These are phyloP conservation scores for Rhizopus stolonifer DNA, from an alignment of 371 early-diverging fungal species.

Conservation along the genomic window DNA sequence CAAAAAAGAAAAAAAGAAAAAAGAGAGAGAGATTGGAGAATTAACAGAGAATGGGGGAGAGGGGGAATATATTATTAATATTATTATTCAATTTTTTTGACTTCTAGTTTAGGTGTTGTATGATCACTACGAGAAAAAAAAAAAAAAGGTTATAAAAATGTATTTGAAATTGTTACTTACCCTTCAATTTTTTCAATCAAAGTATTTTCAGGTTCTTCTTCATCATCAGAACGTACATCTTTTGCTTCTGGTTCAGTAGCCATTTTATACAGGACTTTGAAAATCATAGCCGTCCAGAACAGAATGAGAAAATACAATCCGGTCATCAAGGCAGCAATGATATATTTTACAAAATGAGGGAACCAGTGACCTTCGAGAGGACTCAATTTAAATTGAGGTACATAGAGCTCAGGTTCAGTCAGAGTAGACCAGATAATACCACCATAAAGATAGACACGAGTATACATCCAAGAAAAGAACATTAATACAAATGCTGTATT, in stretches of 20 bases:
- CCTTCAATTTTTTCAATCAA: conserved; percentile 32
- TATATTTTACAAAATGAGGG: conserved; percentile 47
- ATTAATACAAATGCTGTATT: conserved; percentile 63
- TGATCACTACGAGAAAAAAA: conserved; percentile 20
- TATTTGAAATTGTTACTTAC: conserved; percentile 7
- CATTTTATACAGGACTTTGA: conserved; percentile 60
- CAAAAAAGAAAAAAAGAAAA: background rate
- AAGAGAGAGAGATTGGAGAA: conserved; percentile 1
- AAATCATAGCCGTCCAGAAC: conserved; percentile 67
- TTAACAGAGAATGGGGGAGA: background rate
- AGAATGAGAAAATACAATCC: conserved; percentile 50
- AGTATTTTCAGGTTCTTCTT: conserved; percentile 38
- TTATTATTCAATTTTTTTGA: conserved; percentile 2
- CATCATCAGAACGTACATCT: conserved; percentile 66
- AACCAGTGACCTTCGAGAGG: conserved; percentile 50
- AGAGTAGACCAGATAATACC: conserved; percentile 48
- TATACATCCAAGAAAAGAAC: conserved; percentile 71
- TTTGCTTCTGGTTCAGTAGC: conserved; percentile 54
- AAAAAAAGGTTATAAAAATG: background rate
- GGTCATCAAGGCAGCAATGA: conserved; percentile 48
- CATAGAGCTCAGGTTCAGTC: conserved; percentile 46
- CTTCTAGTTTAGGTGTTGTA: conserved; percentile 14
- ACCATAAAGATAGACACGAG: conserved; percentile 64
- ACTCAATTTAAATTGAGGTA: conserved; percentile 41
- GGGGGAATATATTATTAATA: background rate